Percentiles rank a stretch among this genome's conserved stretches.
These are phyloP conservation scores for Penium margaritaceum DNA, from an alignment of 139 green algal species.

Conservation along the genomic window DNA sequence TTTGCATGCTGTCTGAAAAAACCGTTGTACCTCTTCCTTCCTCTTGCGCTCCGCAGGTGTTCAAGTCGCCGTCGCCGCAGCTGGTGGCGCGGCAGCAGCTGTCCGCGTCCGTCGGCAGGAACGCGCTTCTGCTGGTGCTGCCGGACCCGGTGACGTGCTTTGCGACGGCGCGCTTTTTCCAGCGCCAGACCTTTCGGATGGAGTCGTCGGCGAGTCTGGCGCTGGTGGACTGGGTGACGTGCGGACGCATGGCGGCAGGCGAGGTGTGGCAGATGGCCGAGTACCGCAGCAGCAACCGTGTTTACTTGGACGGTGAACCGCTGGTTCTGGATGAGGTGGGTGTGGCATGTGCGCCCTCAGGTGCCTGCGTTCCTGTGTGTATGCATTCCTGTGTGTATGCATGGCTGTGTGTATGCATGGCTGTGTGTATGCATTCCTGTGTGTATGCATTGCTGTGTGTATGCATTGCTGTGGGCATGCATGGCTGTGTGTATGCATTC, in stretches of 20 bases:
- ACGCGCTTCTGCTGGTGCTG: constrained; percentile 38
- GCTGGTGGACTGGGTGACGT: constrained; percentile 48
- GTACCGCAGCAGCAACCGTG: constrained; percentile 33
- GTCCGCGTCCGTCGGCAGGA: background rate
- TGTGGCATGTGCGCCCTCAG: too few relatives aligned
- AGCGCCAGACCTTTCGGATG: constrained; percentile 40
- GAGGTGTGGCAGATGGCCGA: constrained; percentile 42
- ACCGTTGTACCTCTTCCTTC: background rate
- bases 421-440: too few relatives aligned
- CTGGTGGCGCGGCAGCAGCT: constrained; percentile 12
- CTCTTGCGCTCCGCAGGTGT: background rate
- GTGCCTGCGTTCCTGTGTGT: too few relatives aligned
- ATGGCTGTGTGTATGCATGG: too few relatives aligned
- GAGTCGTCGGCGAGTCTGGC: constrained; percentile 32
- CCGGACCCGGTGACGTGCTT: constrained; percentile 48
- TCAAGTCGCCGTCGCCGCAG: background rate
- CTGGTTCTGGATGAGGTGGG: too few relatives aligned
- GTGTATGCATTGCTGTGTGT: too few relatives aligned
- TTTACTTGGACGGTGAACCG: constrained; percentile 20
- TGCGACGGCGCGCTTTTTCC: constrained; percentile 7
- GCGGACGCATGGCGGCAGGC: constrained; percentile 16
- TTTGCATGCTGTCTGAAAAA: too few relatives aligned
- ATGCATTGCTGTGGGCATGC: too few relatives aligned
- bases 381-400: too few relatives aligned
- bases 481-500: too few relatives aligned